A percentile compares a stretch with the other conserved stretches of the same genome.
These are phyloP conservation scores for Dalbergia oliveri DNA, from an alignment of 306 rosid species.

Conservation along the genomic window DNA sequence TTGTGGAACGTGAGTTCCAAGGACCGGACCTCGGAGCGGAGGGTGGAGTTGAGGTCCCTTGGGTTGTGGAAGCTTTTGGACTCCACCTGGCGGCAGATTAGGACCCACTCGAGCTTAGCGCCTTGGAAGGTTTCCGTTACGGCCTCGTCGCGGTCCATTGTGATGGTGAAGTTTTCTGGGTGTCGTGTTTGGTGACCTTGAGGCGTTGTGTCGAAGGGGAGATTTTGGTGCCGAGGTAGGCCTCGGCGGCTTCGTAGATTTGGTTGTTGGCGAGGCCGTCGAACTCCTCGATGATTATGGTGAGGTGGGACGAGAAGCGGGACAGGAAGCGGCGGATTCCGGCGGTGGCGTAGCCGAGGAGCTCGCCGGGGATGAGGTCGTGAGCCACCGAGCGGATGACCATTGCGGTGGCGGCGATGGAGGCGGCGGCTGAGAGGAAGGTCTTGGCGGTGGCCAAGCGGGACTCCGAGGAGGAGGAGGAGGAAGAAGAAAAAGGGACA, in stretches of 20 bases:
- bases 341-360: slow-evolving; percentile 45
- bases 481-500: slow-evolving; percentile 42
- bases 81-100: slow-evolving; percentile 45
- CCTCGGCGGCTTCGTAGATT: slow-evolving; percentile 70
- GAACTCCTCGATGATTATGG: slow-evolving; percentile 71
- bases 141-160: slow-evolving; percentile 60
- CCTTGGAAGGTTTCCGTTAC: slow-evolving; percentile 60
- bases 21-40: slow-evolving; percentile 62
- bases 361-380: slow-evolving; percentile 64
- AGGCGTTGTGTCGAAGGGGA: slow-evolving; percentile 60
- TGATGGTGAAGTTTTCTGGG: slow-evolving; percentile 48
- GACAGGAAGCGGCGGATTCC: slow-evolving; percentile 40
- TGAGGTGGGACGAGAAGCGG: slow-evolving; percentile 63
- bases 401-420: slow-evolving; percentile 70
- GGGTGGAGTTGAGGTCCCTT: slow-evolving; percentile 44
- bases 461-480: slow-evolving; percentile 49
- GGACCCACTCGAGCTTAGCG: slow-evolving; percentile 61
- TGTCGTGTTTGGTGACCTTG: slow-evolving; percentile 59
- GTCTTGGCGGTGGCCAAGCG: slow-evolving; percentile 65
- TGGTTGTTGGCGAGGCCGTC: slow-evolving; percentile 69
- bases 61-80: slow-evolving; percentile 40
- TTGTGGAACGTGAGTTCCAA: slow-evolving; percentile 65
- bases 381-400: slow-evolving; percentile 58
- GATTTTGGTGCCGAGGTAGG: slow-evolving; percentile 61
- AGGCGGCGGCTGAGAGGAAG: slow-evolving; percentile 61